A percentile compares a stretch with the other conserved stretches of the same genome.
These are phyloP conservation scores for Dactylorhiza incarnata DNA, from an alignment of 106 monocot genomes.

Conservation along the genomic window DNA sequence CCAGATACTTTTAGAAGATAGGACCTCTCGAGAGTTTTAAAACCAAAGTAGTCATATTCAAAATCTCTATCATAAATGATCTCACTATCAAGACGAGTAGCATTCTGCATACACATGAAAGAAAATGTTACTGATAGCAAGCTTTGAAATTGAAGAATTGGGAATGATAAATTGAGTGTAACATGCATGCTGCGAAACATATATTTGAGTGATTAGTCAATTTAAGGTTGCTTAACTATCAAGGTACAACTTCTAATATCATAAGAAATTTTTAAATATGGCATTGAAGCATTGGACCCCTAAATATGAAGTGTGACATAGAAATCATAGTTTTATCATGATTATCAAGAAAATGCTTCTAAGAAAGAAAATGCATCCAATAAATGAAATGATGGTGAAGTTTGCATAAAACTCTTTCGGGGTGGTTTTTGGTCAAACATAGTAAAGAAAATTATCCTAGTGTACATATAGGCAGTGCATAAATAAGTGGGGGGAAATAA, in stretches of 20 bases:
- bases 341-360: too few relatives aligned
- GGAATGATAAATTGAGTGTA: background rate
- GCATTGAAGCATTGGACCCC: too few relatives aligned
- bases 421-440: too few relatives aligned
- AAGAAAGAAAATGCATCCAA: too few relatives aligned
- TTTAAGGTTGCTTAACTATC: background rate
- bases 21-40: slow-evolving; percentile 89
- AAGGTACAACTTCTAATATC: background rate
- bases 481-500: too few relatives aligned
- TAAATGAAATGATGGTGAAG: too few relatives aligned
- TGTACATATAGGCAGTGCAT: too few relatives aligned
- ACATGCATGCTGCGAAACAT: background rate
- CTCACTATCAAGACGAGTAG: slow-evolving; percentile 74
- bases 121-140: background rate
- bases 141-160: background rate
- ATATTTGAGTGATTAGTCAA: background rate
- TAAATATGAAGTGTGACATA: too few relatives aligned
- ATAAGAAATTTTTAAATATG: background rate
- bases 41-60: slow-evolving; percentile 96
- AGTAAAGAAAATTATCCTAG: too few relatives aligned
- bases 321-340: too few relatives aligned
- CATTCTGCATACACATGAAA: slow-evolving; percentile 44
- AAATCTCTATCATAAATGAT: slow-evolving; percentile 90
- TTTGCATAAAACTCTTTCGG: too few relatives aligned
- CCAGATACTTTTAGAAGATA: slow-evolving; percentile 76